phyloP scores from a whole-genome alignment of 2,329 filamentous ascomycete genomes.

The Corynespora cassiicola region DNA sequence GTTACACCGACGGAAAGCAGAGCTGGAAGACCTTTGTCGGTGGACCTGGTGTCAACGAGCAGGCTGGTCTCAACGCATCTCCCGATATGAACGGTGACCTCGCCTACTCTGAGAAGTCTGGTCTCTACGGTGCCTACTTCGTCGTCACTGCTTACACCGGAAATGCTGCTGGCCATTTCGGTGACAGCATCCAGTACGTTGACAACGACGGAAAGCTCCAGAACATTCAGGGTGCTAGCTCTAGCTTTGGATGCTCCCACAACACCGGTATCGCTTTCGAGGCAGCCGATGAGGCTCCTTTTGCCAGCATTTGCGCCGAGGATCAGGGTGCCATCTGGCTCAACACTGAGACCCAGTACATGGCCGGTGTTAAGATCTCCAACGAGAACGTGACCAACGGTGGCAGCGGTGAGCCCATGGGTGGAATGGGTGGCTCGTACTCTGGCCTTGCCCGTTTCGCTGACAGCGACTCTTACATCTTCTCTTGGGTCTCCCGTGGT shows the following conservation, averaged over 20 bases:
- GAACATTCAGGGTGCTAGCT: constrained; percentile 60
- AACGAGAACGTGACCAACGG: constrained; percentile 69
- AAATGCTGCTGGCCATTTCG: constrained; percentile 62
- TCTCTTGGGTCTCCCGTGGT: constrained; percentile 68
- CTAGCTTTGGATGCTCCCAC: constrained; percentile 67
- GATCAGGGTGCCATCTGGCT: constrained; percentile 70
- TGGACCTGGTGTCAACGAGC: constrained; percentile 59
- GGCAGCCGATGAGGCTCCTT: constrained; percentile 64
- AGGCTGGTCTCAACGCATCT: constrained; percentile 55
- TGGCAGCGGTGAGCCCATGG: constrained; percentile 64
- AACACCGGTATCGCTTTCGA: constrained; percentile 71
- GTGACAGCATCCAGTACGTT: constrained; percentile 63
- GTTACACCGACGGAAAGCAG: constrained; percentile 62
- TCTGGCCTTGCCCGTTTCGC: constrained; percentile 63
- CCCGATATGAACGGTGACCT: constrained; percentile 69
- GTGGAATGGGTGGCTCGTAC: constrained; percentile 69
- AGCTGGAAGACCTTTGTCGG: constrained; percentile 67
- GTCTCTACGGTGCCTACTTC: constrained; percentile 67
- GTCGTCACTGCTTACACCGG: constrained; percentile 67
- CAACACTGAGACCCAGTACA: constrained; percentile 65
- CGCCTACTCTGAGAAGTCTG: constrained; percentile 63
- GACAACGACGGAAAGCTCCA: constrained; percentile 56
- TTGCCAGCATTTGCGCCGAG: constrained; percentile 65
- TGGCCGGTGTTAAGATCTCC: constrained; percentile 66
- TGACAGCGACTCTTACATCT: constrained; percentile 61